These are phyloP conservation scores for Colletotrichum navitas DNA, from an alignment of 2,329 filamentous ascomycete genomes.

Conservation along the genomic window DNA sequence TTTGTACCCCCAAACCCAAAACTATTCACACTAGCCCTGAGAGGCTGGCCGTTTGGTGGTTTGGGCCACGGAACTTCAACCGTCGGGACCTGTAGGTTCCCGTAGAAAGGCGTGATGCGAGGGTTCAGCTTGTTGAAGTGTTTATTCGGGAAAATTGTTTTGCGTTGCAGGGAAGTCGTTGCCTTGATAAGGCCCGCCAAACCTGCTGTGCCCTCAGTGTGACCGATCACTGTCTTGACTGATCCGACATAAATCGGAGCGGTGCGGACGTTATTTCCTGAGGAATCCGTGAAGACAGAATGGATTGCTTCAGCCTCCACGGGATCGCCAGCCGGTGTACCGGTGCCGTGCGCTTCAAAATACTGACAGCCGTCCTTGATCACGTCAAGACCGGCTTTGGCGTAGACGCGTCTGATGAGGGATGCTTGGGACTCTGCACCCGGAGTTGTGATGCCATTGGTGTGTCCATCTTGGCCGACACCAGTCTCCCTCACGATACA, in stretches of 20 bases:
- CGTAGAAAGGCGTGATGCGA: background rate
- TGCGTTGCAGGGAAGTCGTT: background rate
- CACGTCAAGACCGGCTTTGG: constrained; percentile 20
- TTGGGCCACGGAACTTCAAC: background rate
- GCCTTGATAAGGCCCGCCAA: background rate
- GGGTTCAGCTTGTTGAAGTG: background rate
- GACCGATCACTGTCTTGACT: background rate
- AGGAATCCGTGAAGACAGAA: background rate
- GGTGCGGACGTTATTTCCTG: no score
- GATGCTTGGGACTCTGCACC: constrained; percentile 46
- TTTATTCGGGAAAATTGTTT: background rate
- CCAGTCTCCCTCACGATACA: constrained; percentile 46
- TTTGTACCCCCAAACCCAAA: background rate
- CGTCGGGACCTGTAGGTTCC: background rate
- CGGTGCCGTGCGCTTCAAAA: constrained; percentile 54
- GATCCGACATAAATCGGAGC: background rate
- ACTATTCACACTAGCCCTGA: background rate
- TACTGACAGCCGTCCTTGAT: constrained; percentile 32
- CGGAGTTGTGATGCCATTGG: constrained; percentile 60
- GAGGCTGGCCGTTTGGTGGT: background rate
- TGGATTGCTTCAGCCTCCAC: constrained; percentile 51
- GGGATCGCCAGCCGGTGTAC: constrained; percentile 54
- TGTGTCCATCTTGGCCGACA: constrained; percentile 71
- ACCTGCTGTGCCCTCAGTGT: background rate
- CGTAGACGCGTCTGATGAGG: constrained; percentile 48